Evolutionary conservation across 2,329 filamentous ascomycete species (phyloP).

Genomic region (Lasiodiplodia theobromae): DNA sequence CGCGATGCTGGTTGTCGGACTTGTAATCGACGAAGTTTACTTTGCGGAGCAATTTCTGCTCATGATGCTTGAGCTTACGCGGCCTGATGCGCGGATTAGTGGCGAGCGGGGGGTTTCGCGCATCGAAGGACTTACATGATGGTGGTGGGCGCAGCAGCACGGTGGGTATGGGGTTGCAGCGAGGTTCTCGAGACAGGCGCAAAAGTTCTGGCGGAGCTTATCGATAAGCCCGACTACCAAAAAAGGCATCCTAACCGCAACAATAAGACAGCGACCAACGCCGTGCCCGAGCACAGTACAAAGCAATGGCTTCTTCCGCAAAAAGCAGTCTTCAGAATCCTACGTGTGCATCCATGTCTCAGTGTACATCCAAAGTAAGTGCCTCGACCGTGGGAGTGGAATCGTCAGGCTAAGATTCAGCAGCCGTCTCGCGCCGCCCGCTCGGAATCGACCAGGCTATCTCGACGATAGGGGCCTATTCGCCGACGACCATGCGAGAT

Average conservation of each 20-base stretch:
- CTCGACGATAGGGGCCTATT: background rate
- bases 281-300: background rate
- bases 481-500: background rate
- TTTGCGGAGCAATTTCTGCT: constrained; percentile 82
- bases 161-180: background rate
- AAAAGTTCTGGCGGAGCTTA: background rate
- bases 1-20: constrained; percentile 84
- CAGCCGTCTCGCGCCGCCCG: background rate
- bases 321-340: background rate
- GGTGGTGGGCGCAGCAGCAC: background rate
- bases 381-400: background rate
- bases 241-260: background rate
- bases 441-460: background rate
- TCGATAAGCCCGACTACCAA: background rate
- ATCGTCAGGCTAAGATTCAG: background rate
- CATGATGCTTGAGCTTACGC: constrained; percentile 80
- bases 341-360: background rate
- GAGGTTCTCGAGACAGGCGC: background rate
- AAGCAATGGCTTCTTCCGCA: background rate
- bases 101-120: too few species aligned
- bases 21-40: constrained; percentile 97
- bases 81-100: too few species aligned
- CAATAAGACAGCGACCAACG: background rate
- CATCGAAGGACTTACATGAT: constrained; percentile 56
- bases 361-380: background rate